phyloP scores from a whole-genome alignment of 23 red algal genomes.

The Rhodosorus marinus region DNA sequence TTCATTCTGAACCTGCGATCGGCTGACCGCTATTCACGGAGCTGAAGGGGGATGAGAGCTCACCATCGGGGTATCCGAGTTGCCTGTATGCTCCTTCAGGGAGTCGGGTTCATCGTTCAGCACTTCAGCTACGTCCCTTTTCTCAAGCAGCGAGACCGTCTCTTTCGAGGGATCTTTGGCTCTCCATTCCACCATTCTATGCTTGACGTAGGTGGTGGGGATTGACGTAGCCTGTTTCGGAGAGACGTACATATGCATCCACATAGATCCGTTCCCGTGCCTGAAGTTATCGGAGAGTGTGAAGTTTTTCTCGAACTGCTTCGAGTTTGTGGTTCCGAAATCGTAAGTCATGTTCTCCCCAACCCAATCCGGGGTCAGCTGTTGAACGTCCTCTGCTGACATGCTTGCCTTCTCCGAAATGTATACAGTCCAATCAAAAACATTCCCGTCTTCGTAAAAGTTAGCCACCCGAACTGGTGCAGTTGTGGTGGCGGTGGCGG shows the following conservation, averaged over 20 bases:
- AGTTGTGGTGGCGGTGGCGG: no score
- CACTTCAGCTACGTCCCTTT: not conserved
- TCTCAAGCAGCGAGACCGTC: not conserved
- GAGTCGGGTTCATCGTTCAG: not conserved
- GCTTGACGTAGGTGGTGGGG: not conserved
- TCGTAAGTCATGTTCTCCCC: slow-evolving; percentile 3
- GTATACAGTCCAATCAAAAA: no score
- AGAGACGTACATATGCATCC: slow-evolving; percentile 27
- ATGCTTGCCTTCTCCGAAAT: no score
- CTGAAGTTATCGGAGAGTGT: slow-evolving; percentile 11
- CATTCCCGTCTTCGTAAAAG: no score
- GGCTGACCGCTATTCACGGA: no score
- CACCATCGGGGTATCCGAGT: no score
- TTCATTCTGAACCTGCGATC: no score
- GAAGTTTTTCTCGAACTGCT: slow-evolving; percentile 10
- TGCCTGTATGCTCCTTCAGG: no score
- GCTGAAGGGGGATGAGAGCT: no score
- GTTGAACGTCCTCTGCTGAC: no score
- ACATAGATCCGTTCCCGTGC: slow-evolving; percentile 13
- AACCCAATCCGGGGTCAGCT: slow-evolving; percentile 2
- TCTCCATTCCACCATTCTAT: not conserved
- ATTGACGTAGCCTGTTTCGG: slow-evolving; percentile 2
- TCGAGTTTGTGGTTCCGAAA: not conserved
- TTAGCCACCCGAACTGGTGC: no score
- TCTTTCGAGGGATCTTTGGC: not conserved